Base-by-base conservation (phyloP, 2,329 filamentous ascomycete species). In the Pyrenophora graminea region DNA sequence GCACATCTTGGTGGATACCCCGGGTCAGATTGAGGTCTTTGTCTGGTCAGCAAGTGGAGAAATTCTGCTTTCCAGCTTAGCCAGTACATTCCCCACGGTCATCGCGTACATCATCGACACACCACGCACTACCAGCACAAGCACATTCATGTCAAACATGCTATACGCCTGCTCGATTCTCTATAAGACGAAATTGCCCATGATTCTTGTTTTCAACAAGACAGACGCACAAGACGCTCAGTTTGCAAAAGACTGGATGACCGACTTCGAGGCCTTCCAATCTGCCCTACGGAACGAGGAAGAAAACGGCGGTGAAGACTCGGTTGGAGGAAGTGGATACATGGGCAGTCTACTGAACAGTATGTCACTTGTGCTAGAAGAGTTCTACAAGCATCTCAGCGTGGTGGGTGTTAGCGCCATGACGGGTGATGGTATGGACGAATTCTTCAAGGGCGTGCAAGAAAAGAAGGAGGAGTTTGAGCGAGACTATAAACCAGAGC, bases 111-210 rank as follows among this genome's bases (percentile, higher is more conserved):
- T 99, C 53, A 96, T 99, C 74, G 94, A 99, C 75, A 99, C 94
- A 1, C 94, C 95, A 3, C 86, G 94, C 46, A 96, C 92, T 12
- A 86, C 89, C 31, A 96, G 91, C 33, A 97, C 94, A 0, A 92
- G 89, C 57, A 99, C 94, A 0, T 99, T 99, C 76, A 99, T 99
- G 94, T 95, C 90, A 72, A 99, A 99, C 77, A 99, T 99, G 94
- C 86, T 99, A 37, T 99, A 99, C 74, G 94, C 94, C 18, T 97
- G 94, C 80, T 96, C 90, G 53, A 99, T 99, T 59, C 83, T 99
- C 13, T 99, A 99, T 83, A 97, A 97, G 80, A 97, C 93, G 2
- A 96, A 96, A 72, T 81, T 99, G 0, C 94, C 94, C 19, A 99
- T 99, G 94, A 95, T 99, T 46, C 79, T 99, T 6, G 94, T 99